These are phyloP conservation scores for Gastrolobium bilobum DNA, from an alignment of 306 rosid species.

Conservation along the genomic window DNA sequence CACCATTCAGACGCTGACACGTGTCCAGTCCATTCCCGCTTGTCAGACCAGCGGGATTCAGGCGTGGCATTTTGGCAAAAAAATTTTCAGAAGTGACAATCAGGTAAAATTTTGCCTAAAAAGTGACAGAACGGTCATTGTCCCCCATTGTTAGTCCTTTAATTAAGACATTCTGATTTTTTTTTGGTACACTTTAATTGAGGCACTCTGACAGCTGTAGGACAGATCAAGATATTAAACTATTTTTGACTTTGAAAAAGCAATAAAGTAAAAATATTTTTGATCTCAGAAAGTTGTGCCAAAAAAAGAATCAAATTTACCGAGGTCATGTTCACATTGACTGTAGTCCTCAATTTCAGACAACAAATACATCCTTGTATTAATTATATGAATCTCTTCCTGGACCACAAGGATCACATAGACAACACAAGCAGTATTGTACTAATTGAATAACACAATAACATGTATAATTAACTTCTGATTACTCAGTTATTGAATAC, in stretches of 20 bases:
- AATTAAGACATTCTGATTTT: not conserved
- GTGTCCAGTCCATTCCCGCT: no score
- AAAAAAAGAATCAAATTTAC: conserved; percentile 31
- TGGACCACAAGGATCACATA: conserved; percentile 16
- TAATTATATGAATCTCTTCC: conserved; percentile 8
- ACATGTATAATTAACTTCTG: conserved; percentile 5
- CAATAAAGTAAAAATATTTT: no score
- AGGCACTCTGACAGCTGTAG: conserved; percentile 46
- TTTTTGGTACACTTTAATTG: not conserved
- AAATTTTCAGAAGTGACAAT: no score
- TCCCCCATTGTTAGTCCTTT: not conserved
- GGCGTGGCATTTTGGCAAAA: no score
- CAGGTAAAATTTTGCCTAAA: no score
- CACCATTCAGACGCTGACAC: no score
- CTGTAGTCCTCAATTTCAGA: conserved; percentile 4
- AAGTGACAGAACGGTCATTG: no score
- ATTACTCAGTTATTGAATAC: conserved; percentile 20
- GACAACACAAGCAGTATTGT: conserved; percentile 42
- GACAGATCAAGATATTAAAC: conserved; percentile 8
- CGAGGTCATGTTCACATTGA: conserved; percentile 13
- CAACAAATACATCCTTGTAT: conserved; percentile 28
- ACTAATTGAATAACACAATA: conserved; percentile 10
- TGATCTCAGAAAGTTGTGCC: conserved; percentile 20
- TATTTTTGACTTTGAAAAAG: no score
- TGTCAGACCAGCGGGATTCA: no score